Evolutionary conservation across 371 early-diverging fungal species (phyloP).

Genomic region (Mortierella sp.): DNA sequence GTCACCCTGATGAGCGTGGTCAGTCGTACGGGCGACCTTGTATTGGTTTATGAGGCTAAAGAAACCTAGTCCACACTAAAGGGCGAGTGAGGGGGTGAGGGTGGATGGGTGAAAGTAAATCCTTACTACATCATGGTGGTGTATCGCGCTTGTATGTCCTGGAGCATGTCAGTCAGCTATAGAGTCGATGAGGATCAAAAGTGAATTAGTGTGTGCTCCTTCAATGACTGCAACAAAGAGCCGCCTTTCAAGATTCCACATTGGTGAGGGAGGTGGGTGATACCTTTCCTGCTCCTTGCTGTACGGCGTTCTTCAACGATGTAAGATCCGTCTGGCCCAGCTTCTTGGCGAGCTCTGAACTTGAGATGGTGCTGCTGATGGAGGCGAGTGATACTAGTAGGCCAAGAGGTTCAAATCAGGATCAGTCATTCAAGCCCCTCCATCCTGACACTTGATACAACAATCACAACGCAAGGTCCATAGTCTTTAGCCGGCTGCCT

Average conservation of each 20-base stretch:
- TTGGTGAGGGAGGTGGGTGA: background rate
- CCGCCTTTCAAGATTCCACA: background rate
- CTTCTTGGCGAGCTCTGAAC: conserved; percentile 77
- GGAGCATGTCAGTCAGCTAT: conserved; percentile 37
- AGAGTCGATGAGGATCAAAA: too few relatives aligned
- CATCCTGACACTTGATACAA: too few relatives aligned
- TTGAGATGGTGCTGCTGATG: conserved; percentile 49
- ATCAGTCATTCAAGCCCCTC: too few relatives aligned
- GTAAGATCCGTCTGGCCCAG: conserved; percentile 83
- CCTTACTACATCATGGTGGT: background rate
- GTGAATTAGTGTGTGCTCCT: too few relatives aligned
- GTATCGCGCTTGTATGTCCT: conserved; percentile 41
- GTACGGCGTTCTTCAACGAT: conserved; percentile 77
- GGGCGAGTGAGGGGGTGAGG: too few relatives aligned
- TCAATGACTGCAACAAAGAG: background rate
- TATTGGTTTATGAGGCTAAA: too few relatives aligned
- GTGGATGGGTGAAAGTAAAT: too few relatives aligned
- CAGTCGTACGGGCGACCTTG: too few relatives aligned
- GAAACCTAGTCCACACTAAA: too few relatives aligned
- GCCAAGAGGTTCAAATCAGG: background rate
- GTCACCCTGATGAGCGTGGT: too few relatives aligned
- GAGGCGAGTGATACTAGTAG: conserved; percentile 34
- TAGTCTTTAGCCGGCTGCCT: background rate
- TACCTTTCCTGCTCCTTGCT: conserved; percentile 66
- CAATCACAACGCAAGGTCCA: too few relatives aligned